These are phyloP conservation scores for Mortierella polycephala DNA, from an alignment of 371 early-diverging fungal genomes.

Conservation along the genomic window DNA sequence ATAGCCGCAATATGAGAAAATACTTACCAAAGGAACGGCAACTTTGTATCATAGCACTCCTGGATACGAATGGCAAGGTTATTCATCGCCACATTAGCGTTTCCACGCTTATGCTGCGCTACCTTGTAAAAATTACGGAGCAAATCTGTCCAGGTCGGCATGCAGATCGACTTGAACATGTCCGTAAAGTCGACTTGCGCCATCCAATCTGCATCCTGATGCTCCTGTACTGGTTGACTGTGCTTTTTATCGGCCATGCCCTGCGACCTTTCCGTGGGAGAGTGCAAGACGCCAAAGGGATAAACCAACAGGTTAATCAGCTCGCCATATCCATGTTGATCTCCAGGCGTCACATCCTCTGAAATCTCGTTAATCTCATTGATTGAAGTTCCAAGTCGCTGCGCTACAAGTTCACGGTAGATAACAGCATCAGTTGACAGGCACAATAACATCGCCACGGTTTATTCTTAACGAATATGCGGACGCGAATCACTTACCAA, in stretches of 20 bases:
- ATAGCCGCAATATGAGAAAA: background rate
- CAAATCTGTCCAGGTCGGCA: conserved; percentile 30
- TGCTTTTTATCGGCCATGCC: background rate
- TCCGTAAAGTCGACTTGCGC: conserved; percentile 3
- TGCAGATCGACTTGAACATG: conserved; percentile 13
- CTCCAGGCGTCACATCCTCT: conserved; percentile 14
- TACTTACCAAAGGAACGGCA: conserved; percentile 29
- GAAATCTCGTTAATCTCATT: conserved; percentile 26
- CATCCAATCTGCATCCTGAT: background rate
- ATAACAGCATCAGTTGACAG: too few species aligned
- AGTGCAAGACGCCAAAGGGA: conserved; percentile 20
- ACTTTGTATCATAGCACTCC: conserved; percentile 1
- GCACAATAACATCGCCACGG: too few species aligned
- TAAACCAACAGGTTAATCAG: conserved; percentile 23
- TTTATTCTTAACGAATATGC: background rate
- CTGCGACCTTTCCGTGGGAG: background rate
- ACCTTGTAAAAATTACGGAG: conserved; percentile 27
- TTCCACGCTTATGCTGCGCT: conserved; percentile 27
- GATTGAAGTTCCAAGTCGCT: conserved; percentile 24
- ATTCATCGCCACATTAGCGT: conserved; percentile 27
- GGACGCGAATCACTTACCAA: conserved; percentile 18
- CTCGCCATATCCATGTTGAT: conserved; percentile 12
- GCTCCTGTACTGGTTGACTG: conserved; percentile 15
- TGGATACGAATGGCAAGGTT: conserved; percentile 13
- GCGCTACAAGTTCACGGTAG: conserved; percentile 8